phyloP scores from a whole-genome alignment of 306 rosid species.

The Inga laurina region DNA sequence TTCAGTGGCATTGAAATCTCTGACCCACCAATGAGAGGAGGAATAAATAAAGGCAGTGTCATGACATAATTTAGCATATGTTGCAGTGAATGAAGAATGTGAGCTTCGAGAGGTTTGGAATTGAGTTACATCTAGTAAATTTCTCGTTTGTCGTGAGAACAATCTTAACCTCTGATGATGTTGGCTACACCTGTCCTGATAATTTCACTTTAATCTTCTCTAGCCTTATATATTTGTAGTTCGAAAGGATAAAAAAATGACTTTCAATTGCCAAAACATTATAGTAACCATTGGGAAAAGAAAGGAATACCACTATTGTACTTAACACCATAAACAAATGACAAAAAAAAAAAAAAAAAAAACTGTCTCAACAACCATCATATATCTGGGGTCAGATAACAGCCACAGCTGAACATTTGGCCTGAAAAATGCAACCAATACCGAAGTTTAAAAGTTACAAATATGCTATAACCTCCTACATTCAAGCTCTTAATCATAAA shows the following conservation, averaged over 20 bases:
- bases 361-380: not conserved
- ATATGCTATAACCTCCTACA: not conserved
- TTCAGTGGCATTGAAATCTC: not conserved
- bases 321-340: not conserved
- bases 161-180: not conserved
- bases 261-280: not conserved
- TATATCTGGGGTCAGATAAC: not conserved
- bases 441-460: not conserved
- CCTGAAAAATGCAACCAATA: not conserved
- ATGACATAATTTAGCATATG: not conserved
- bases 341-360: not conserved
- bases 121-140: not conserved
- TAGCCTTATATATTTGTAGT: too few relatives aligned
- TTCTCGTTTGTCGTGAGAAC: not conserved
- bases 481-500: not conserved
- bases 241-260: not conserved
- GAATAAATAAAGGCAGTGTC: not conserved
- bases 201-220: not conserved
- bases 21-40: not conserved
- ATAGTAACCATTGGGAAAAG: not conserved
- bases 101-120: not conserved
- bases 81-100: not conserved
- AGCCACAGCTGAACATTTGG: not conserved
- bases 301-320: not conserved
- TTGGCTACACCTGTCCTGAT: not conserved